These are phyloP conservation scores for Coemansia javaensis DNA, from an alignment of 192 early-diverging fungal species.

Conservation along the genomic window DNA sequence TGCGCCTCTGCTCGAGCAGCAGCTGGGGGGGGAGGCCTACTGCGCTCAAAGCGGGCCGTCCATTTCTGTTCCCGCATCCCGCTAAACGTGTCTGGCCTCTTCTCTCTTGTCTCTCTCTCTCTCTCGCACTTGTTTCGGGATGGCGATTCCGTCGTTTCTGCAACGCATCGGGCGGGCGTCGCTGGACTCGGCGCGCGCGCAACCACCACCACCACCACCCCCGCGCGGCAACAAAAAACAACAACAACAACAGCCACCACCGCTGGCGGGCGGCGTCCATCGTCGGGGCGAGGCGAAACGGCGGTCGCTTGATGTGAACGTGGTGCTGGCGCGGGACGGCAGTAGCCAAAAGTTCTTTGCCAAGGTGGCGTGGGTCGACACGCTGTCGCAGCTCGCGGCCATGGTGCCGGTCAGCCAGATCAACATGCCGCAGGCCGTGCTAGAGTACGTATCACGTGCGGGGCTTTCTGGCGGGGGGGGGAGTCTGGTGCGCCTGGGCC, in stretches of 20 bases:
- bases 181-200: constrained; percentile 10
- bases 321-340: neutral
- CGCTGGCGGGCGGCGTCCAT: too few species aligned
- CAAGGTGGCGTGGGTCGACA: constrained; percentile 79
- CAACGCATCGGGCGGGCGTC: constrained; percentile 29
- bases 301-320: constrained; percentile 6
- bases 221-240: too few species aligned
- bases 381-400: constrained; percentile 59
- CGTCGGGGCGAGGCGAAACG: neutral
- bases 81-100: too few species aligned
- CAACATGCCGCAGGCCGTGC: constrained; percentile 57
- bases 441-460: constrained; percentile 22
- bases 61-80: too few species aligned
- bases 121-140: too few species aligned
- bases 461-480: too few species aligned
- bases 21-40: too few species aligned
- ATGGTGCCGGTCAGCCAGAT: constrained; percentile 68
- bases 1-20: too few species aligned
- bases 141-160: constrained; percentile 14
- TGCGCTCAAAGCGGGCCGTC: too few species aligned
- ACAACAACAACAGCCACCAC: too few species aligned
- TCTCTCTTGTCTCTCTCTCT: too few species aligned
- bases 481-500: neutral
- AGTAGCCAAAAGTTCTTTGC: constrained; percentile 83
- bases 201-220: too few species aligned